Percentiles rank a stretch among this genome's conserved stretches.
These are phyloP conservation scores for Tolypocladium ovalisporum DNA, from an alignment of 2,329 filamentous ascomycete species.

Conservation along the genomic window DNA sequence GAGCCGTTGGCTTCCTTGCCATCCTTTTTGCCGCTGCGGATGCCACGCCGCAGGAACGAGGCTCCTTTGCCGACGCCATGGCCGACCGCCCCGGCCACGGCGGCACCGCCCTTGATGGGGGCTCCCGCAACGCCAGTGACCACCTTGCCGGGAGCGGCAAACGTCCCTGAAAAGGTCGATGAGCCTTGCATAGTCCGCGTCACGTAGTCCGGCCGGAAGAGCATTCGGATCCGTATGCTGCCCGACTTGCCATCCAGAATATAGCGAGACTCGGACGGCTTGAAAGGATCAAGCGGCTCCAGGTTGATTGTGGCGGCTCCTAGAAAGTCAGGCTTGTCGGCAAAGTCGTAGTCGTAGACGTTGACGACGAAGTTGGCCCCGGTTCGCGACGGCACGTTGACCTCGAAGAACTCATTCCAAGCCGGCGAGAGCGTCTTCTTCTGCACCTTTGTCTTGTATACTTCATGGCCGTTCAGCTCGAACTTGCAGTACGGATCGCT, in stretches of 20 bases:
- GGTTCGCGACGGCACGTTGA: constrained; percentile 71
- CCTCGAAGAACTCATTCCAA: constrained; percentile 96
- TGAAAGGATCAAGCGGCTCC: constrained; percentile 74
- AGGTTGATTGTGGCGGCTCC: constrained; percentile 69
- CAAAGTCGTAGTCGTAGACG: constrained; percentile 94
- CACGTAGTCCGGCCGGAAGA: constrained; percentile 92
- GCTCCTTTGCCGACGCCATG: constrained; percentile 82
- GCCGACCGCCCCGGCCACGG: constrained; percentile 60
- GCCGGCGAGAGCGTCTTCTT: constrained; percentile 93
- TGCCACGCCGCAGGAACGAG: constrained; percentile 77
- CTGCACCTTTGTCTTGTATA: constrained; percentile 90
- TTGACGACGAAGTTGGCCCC: constrained; percentile 73
- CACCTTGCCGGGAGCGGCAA: constrained; percentile 77
- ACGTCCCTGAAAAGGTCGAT: constrained; percentile 86
- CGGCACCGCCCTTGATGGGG: constrained; percentile 85
- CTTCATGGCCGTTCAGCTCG: constrained; percentile 73
- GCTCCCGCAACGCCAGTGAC: constrained; percentile 71
- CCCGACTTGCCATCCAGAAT: constrained; percentile 84
- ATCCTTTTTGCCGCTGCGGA: constrained; percentile 62
- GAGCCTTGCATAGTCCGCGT: constrained; percentile 79
- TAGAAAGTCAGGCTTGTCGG: constrained; percentile 86
- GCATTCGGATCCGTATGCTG: constrained; percentile 65
- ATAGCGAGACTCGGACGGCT: constrained; percentile 62
- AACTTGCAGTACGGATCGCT: constrained; percentile 97
- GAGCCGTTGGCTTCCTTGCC: constrained; percentile 42